Evolutionary conservation across 225 moss, liverwort and hornwort species (phyloP).

Genomic region (Pleurozium schreberi): DNA sequence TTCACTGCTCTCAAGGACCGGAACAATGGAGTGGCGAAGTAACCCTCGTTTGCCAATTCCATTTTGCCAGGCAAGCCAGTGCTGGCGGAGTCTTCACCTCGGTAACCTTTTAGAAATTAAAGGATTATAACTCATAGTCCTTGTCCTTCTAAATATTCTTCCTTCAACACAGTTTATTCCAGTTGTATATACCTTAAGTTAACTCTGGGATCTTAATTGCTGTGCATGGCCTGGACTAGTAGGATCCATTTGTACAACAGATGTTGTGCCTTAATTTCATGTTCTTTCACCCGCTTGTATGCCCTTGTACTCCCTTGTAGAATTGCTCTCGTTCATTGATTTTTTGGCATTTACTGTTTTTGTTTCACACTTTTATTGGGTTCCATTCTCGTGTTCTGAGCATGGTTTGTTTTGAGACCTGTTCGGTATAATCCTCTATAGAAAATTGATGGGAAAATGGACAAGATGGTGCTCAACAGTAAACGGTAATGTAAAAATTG

Average conservation of each 20-base stretch:
- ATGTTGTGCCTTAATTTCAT: neutral
- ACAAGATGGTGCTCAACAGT: neutral
- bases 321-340: neutral
- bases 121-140: neutral
- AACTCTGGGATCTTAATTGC: neutral
- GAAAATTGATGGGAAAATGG: neutral
- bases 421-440: neutral
- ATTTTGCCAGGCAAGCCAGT: neutral
- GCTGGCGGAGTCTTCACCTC: too few relatives aligned
- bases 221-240: neutral
- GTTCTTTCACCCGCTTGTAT: neutral
- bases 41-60: neutral
- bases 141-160: neutral
- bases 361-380: neutral
- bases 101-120: neutral
- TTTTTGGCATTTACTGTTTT: neutral
- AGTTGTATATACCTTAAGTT: neutral
- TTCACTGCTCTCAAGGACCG: conserved; percentile 23
- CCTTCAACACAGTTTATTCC: neutral
- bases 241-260: neutral
- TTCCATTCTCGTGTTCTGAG: neutral
- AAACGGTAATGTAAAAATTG: too few relatives aligned
- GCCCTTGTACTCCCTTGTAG: too few relatives aligned
- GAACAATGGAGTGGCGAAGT: neutral
- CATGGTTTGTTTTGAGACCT: neutral